Percentiles rank a stretch among this genome's conserved stretches.
Evolutionary conservation across 225 moss, liverwort and hornwort genomes (phyloP).

Genomic region (Bryoerythrophyllum caledonicum): DNA sequence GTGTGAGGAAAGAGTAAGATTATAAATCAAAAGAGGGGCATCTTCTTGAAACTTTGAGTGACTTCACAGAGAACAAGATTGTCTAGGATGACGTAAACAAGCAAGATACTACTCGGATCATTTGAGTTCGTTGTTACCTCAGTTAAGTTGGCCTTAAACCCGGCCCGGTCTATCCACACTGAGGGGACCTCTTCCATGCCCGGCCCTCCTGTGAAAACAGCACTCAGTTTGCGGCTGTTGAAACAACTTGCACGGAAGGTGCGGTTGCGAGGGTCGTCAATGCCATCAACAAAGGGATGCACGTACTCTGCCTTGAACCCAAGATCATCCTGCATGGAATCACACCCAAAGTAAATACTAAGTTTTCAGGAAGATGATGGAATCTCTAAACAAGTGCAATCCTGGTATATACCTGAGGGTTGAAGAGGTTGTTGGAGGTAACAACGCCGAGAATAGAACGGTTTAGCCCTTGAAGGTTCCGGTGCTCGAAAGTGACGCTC

Average conservation of each 20-base stretch:
- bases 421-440: constrained; percentile 80
- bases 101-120: no score
- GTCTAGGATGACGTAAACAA: background rate
- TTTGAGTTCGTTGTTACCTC: constrained; percentile 40
- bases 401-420: constrained; percentile 56
- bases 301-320: constrained; percentile 94
- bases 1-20: no score
- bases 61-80: background rate
- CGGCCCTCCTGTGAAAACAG: constrained; percentile 81
- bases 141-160: constrained; percentile 75
- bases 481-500: constrained; percentile 89
- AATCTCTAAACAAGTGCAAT: background rate
- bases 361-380: background rate
- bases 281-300: constrained; percentile 81
- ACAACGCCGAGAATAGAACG: constrained; percentile 83
- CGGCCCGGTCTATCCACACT: constrained; percentile 86
- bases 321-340: constrained; percentile 57
- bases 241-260: constrained; percentile 87
- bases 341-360: background rate
- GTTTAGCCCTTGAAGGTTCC: constrained; percentile 79
- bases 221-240: constrained; percentile 87
- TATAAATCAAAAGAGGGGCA: no score
- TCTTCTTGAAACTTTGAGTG: no score
- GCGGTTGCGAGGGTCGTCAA: constrained; percentile 76
- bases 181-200: constrained; percentile 87